phyloP scores from a whole-genome alignment of 2,329 filamentous ascomycete species.

The Cladophialophora exuberans region DNA sequence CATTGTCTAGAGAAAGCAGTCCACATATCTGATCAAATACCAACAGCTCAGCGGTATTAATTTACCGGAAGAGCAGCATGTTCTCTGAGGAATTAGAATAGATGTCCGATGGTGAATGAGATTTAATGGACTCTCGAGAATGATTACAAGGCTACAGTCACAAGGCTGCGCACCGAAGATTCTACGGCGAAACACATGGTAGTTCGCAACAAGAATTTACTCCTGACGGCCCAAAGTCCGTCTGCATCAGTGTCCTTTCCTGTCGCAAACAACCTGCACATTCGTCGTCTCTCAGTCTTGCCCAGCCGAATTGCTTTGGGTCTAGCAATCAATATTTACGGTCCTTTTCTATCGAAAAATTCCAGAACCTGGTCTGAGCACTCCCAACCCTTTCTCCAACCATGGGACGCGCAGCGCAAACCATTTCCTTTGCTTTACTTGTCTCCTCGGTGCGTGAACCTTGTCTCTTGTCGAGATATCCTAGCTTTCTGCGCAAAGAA shows the following conservation, averaged over 20 bases:
- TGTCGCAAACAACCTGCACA: too few relatives aligned
- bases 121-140: too few relatives aligned
- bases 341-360: neutral
- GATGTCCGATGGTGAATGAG: too few relatives aligned
- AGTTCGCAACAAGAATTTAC: slow-evolving; percentile 2
- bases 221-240: neutral
- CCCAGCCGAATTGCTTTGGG: too few relatives aligned
- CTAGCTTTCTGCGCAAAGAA: neutral
- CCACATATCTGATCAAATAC: too few relatives aligned
- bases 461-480: neutral
- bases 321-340: too few relatives aligned
- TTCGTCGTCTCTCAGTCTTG: too few relatives aligned
- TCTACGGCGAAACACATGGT: slow-evolving; percentile 4
- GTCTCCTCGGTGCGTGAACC: slow-evolving; percentile 24
- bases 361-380: neutral
- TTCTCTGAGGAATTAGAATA: too few relatives aligned
- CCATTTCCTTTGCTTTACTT: slow-evolving; percentile 67
- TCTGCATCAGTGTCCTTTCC: neutral
- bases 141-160: neutral
- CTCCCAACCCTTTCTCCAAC: neutral
- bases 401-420: slow-evolving; percentile 95
- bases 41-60: too few relatives aligned
- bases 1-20: too few relatives aligned
- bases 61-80: too few relatives aligned
- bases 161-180: slow-evolving; percentile 15